Evolutionary conservation across 2,329 filamentous ascomycete genomes (phyloP).

Genomic region (Fusarium caatingaense): DNA sequence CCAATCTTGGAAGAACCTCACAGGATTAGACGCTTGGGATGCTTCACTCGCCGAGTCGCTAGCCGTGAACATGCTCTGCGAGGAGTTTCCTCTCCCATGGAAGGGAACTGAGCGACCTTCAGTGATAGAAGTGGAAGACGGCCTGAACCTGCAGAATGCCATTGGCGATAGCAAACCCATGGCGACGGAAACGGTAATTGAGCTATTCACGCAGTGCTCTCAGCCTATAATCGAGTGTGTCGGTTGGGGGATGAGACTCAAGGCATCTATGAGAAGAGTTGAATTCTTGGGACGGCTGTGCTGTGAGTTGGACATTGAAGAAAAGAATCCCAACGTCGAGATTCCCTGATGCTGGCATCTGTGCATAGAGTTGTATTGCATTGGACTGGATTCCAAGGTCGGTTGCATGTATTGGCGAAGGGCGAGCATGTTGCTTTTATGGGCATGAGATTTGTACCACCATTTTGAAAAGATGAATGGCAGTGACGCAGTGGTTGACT

Average conservation of each 20-base stretch:
- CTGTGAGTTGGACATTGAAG: conserved; percentile 45
- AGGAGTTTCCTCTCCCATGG: conserved; percentile 43
- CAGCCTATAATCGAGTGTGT: conserved; percentile 39
- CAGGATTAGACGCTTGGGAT: conserved; percentile 36
- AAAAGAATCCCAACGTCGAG: conserved; percentile 36
- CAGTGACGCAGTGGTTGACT: neutral
- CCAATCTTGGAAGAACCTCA: conserved; percentile 44
- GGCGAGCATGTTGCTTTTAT: conserved; percentile 18
- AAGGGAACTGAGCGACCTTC: conserved; percentile 35
- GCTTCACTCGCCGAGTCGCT: conserved; percentile 38
- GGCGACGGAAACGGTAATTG: conserved; percentile 40
- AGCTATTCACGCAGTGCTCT: conserved; percentile 42
- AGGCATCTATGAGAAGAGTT: conserved; percentile 40
- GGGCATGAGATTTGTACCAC: conserved; percentile 12
- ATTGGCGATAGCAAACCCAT: conserved; percentile 38
- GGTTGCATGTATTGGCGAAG: conserved; percentile 15
- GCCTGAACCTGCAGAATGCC: conserved; percentile 37
- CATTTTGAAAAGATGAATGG: neutral
- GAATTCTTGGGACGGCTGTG: conserved; percentile 42
- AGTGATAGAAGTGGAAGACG: conserved; percentile 44
- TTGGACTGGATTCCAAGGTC: neutral
- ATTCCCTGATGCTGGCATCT: conserved; percentile 32
- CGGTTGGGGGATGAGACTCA: conserved; percentile 40
- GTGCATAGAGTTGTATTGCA: conserved; percentile 22
- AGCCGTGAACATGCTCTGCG: conserved; percentile 44